Evolutionary conservation across 2,329 filamentous ascomycete genomes (phyloP), one percentile per base, ranked within the genome.

Genomic region (Sporothrix luriei): DNA sequence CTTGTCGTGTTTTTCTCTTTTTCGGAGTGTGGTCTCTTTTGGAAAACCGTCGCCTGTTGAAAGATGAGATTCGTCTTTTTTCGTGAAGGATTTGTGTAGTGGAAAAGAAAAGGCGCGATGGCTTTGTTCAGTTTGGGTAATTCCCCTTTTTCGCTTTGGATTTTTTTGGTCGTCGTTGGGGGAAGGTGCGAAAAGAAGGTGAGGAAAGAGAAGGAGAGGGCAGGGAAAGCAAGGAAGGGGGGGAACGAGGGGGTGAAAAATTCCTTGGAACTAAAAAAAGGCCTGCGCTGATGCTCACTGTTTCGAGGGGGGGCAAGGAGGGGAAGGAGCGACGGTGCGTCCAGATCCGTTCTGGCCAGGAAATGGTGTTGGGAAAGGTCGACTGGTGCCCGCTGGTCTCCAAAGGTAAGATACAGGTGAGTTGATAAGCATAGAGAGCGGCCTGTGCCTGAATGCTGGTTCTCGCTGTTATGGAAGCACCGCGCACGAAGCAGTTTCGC

Each of bases 261-360:
- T 68, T 70, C 49, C 57, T 48, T 70, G 69, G 64, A 65, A 54
- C 66, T 70, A 68, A 61, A 70, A 69, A 67, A 70, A 66, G 62
- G 40, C 68, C 33, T 52, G 66, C 29, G 46, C 55, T 49, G 57
- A 54, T 59, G 13, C 33, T 54, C 61, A 57, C 48, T 64, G 67
- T 68, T 54, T 68, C 54, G 52, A 29, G 54, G 62, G 40, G 33
- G 66, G 66, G 66, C 51, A 61, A 68, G 66, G 66, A 61, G 66
- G 66, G 65, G 64, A 55, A 66, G 64, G 64, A 66, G 48, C 49
- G 43, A 66, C 29, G 52, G 52, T 13, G 66, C 40, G 66, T 26
- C 66, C 51, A 67, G 65, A 67, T 38, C 38, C 49, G 51, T 26
- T 21, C n/a, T 26, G 65, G 43, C 43, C 24, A 33, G 43, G n/a